These are phyloP conservation scores for Chimonanthus salicifolius DNA, from an alignment of 164 flowering plant genomes.

Conservation along the genomic window DNA sequence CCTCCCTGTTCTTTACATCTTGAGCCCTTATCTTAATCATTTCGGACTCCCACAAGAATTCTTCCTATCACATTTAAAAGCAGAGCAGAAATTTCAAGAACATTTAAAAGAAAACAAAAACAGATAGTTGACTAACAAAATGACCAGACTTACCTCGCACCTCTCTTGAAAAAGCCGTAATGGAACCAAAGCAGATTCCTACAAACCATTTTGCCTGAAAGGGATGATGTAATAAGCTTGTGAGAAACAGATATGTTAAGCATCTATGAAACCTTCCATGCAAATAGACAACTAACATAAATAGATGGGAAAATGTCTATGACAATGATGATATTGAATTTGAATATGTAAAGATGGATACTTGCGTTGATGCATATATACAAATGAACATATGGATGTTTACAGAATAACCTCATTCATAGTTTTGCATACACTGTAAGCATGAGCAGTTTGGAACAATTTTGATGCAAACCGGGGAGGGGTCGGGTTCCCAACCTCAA, in stretches of 20 bases:
- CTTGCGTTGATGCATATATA: too few species aligned
- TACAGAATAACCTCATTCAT: too few species aligned
- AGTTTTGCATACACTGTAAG: too few species aligned
- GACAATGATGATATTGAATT: too few species aligned
- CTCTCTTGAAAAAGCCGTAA: conserved; percentile 91
- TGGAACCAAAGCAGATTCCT: conserved; percentile 73
- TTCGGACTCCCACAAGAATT: conserved; percentile 92
- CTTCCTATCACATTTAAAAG: conserved; percentile 51
- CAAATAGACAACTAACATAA: not conserved
- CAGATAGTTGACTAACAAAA: not conserved
- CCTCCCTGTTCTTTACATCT: conserved; percentile 95
- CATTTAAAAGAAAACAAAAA: not conserved
- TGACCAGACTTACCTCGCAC: conserved; percentile 56
- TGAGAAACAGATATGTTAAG: conserved; percentile 5
- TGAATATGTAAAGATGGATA: too few species aligned
- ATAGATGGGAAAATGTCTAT: too few species aligned
- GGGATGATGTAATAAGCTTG: not conserved
- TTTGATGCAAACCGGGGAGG: too few species aligned
- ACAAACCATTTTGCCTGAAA: conserved; percentile 84
- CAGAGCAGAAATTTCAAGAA: not conserved
- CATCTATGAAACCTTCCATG: not conserved
- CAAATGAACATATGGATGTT: too few species aligned
- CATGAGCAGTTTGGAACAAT: too few species aligned
- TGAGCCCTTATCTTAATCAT: conserved; percentile 94
- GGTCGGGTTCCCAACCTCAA: too few species aligned